Conservation (phyloP, 768 basidiomycete species). For the Roridomyces roridus region DNA sequence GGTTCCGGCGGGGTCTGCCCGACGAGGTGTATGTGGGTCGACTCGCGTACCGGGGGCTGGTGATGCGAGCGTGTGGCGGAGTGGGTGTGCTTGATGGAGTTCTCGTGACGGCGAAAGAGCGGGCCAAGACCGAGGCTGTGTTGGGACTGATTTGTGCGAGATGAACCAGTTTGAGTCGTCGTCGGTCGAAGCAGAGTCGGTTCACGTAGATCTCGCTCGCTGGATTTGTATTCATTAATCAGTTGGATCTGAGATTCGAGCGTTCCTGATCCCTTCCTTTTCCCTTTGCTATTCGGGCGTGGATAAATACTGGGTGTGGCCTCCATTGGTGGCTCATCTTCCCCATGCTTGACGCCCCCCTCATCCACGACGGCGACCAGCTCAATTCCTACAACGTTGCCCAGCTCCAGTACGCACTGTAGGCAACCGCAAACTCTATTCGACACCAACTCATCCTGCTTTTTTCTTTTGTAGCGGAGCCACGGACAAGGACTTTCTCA, state of each 20-base stretch:
- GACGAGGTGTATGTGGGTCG: constrained; percentile 88
- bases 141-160: constrained; percentile 55
- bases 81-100: constrained; percentile 88
- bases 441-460: constrained; percentile 3
- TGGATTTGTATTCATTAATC: constrained; percentile 2
- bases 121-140: constrained; percentile 78
- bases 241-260: constrained; percentile 16
- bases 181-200: too few relatives aligned
- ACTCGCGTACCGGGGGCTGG: constrained; percentile 86
- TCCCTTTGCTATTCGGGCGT: constrained; percentile 27
- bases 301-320: constrained; percentile 29
- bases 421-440: constrained; percentile 9
- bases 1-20: constrained; percentile 90
- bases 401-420: constrained; percentile 68
- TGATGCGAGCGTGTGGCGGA: constrained; percentile 76
- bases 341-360: constrained; percentile 65
- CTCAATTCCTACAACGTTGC: constrained; percentile 67
- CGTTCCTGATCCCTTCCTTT: constrained; percentile 12
- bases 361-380: constrained; percentile 44
- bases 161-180: too few relatives aligned
- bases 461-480: constrained; percentile 9
- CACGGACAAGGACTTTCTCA: constrained; percentile 23
- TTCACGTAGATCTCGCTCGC: constrained; percentile 23
- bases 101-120: constrained; percentile 81
- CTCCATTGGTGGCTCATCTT: constrained; percentile 9